Percentiles rank a stretch among this genome's conserved stretches.
phyloP scores from a whole-genome alignment of 441 rosid species.

The Gossypium trilobum region DNA sequence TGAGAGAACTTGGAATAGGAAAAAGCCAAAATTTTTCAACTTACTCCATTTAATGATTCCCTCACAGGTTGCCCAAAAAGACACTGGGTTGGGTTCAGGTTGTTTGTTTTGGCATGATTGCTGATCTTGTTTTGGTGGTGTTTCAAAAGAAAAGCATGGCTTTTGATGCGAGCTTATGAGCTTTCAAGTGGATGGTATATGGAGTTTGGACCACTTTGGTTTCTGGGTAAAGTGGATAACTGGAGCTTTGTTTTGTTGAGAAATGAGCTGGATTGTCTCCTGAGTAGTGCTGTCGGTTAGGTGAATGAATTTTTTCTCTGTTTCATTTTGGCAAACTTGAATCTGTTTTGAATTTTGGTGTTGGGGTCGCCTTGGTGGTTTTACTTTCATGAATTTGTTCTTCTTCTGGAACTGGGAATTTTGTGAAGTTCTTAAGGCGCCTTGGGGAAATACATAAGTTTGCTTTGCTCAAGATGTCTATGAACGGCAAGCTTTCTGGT shows the following conservation, averaged over 20 bases:
- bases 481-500: slow-evolving; percentile 45
- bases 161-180: slow-evolving; percentile 5
- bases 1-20: slow-evolving; percentile 21
- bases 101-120: slow-evolving; percentile 42
- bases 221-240: slow-evolving; percentile 16
- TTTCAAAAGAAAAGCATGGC: slow-evolving; percentile 20
- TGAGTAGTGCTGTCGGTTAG: not conserved
- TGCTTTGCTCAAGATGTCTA: slow-evolving; percentile 46
- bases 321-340: slow-evolving; percentile 7
- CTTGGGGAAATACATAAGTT: slow-evolving; percentile 30
- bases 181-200: slow-evolving; percentile 4
- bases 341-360: slow-evolving; percentile 22
- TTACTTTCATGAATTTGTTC: slow-evolving; percentile 33
- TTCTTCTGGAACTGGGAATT: slow-evolving; percentile 34
- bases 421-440: slow-evolving; percentile 31
- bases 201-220: slow-evolving; percentile 26
- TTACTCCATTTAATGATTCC: slow-evolving; percentile 45
- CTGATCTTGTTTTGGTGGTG: slow-evolving; percentile 20
- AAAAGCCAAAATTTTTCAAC: slow-evolving; percentile 26
- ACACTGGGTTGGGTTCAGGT: slow-evolving; percentile 38
- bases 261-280: slow-evolving; percentile 21
- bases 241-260: slow-evolving; percentile 20
- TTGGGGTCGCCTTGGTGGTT: slow-evolving; percentile 16
- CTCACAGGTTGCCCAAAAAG: slow-evolving; percentile 34
- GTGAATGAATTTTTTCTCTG: not conserved